Conservation (phyloP, 257 asterid genomes). For the Nicotiana knightiana region DNA sequence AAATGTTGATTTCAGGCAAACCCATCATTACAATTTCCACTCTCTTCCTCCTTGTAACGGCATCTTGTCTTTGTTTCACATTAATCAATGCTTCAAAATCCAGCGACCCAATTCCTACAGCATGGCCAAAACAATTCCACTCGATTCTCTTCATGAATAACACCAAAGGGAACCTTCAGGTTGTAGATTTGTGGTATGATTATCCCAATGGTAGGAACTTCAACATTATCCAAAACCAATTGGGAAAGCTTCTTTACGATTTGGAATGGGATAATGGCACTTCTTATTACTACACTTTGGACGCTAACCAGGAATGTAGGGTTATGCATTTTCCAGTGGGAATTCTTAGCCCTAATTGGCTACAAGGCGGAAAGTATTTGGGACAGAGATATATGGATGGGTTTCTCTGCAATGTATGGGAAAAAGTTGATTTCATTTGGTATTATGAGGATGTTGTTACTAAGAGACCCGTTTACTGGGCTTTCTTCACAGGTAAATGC, state of each 20-base stretch:
- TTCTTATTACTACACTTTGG: conserved; percentile 53
- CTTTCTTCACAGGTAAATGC: conserved; percentile 44
- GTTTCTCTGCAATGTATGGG: conserved; percentile 73
- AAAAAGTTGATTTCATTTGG: conserved; percentile 55
- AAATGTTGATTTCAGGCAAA: not conserved
- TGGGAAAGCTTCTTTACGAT: conserved; percentile 45
- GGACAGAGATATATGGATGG: conserved; percentile 58
- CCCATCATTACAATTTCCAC: not conserved
- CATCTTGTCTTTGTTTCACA: not conserved
- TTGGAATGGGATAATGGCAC: conserved; percentile 80
- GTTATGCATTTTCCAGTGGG: conserved; percentile 42
- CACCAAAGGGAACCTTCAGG: conserved; percentile 39
- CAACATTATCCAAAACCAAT: conserved; percentile 62
- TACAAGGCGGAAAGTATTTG: conserved; percentile 45
- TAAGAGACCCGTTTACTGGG: conserved; percentile 64
- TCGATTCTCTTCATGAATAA: conserved; percentile 44
- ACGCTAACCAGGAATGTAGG: conserved; percentile 34
- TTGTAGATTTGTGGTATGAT: conserved; percentile 63
- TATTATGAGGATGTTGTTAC: conserved; percentile 70
- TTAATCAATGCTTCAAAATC: conserved; percentile 13
- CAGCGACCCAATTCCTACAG: conserved; percentile 39
- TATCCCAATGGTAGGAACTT: conserved; percentile 63
- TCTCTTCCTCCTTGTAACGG: conserved; percentile 13
- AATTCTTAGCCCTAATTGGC: conserved; percentile 62
- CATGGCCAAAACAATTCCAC: conserved; percentile 84